Evolutionary conservation across 139 green algal species (phyloP), one percentile per base, ranked within the genome.

Genomic region (Chlorokybus atmophyticus): DNA sequence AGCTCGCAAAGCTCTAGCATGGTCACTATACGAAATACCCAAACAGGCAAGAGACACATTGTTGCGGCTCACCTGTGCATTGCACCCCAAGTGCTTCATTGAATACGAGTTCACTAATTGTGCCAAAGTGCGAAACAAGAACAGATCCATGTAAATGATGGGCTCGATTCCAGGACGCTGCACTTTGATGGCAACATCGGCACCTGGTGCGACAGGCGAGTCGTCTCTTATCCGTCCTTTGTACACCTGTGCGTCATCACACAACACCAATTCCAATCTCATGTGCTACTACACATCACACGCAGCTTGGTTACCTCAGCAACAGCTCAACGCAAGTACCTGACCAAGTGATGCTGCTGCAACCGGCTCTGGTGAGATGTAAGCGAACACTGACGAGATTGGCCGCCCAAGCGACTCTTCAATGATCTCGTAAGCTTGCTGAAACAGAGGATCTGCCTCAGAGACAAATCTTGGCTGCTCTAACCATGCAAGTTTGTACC

Each of bases 151-250:
- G 21, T 88, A 75, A 66, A 98, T 95, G 70, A 84, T 59, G 3
- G 89, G 89, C 75, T 94, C 86, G 50, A 98, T 85, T 8, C 77
- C 81, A 0, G 91, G 88, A 1, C 88, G 77, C 69, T 95, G 88
- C 63, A 98, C 87, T 75, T 98, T 98, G 26, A 98, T 73, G 1
- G 91, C 91, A 49, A 98, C 91, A 29, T 93, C 77, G 66, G 87
- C 75, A 1, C 86, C 86, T 55, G 17, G 26, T 21, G 10, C 35
- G 10, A 44, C 35, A 14, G 35, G 35, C 10, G 10, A 21, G 35
- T 44, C 35, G 35, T 10, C 10, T 14, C 35, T 10, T 10, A 44
- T 44, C 10, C 35, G 35, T 14, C 35, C 71, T 3, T 40, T 29
- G 62, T 81, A 74, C 57, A 88, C 84, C 53, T n/a, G n/a, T n/a